A percentile compares a stretch with the other conserved stretches of the same genome.
phyloP scores from a whole-genome alignment of 306 rosid species.

The Lablab purpureus region DNA sequence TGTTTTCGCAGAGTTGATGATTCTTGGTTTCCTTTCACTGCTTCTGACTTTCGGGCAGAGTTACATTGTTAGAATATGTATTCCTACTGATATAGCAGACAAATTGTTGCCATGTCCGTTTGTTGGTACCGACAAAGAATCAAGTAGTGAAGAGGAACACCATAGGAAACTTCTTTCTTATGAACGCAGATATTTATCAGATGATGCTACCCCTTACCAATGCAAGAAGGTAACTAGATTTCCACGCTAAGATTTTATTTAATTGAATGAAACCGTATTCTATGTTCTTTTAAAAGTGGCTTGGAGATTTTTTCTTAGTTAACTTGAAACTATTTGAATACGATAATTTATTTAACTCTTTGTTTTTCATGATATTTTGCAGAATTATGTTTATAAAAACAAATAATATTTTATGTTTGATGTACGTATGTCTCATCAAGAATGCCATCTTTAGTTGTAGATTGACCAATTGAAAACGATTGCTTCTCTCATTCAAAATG shows the following conservation, averaged over 20 bases:
- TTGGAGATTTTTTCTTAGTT: slow-evolving; percentile 18
- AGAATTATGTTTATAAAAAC: background rate
- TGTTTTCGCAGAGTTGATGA: slow-evolving; percentile 86
- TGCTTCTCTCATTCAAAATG: background rate
- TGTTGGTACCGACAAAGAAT: background rate
- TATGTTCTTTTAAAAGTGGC: background rate
- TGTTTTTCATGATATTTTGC: background rate
- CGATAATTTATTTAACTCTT: slow-evolving; percentile 1
- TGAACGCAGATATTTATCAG: slow-evolving; percentile 73
- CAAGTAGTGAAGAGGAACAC: slow-evolving; percentile 49
- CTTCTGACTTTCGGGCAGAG: slow-evolving; percentile 86
- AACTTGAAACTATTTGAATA: background rate
- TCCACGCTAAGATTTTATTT: background rate
- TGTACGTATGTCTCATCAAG: too few relatives aligned
- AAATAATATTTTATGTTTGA: background rate
- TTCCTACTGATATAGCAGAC: slow-evolving; percentile 63
- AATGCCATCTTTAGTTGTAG: background rate
- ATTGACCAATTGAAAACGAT: too few relatives aligned
- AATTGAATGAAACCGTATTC: slow-evolving; percentile 5
- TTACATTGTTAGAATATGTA: slow-evolving; percentile 77
- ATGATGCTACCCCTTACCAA: slow-evolving; percentile 37
- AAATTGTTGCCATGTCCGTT: slow-evolving; percentile 76
- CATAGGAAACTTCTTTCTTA: slow-evolving; percentile 68
- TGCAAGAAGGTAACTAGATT: slow-evolving; percentile 68
- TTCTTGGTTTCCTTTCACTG: slow-evolving; percentile 91